Conservation (phyloP, 345 rosid genomes). For the Iberis pinnata region DNA sequence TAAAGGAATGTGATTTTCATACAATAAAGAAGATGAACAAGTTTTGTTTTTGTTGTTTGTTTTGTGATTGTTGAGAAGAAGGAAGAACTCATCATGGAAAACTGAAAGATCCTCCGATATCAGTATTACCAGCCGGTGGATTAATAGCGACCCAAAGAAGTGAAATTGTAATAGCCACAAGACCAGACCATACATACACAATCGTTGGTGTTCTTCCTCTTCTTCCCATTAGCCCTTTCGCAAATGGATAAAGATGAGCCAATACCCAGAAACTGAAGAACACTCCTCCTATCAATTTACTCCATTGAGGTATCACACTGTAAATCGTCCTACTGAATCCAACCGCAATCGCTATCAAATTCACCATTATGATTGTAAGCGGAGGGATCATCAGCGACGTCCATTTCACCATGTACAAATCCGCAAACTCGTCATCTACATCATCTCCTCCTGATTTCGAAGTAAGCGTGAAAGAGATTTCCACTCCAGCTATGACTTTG, state of each 20-base stretch:
- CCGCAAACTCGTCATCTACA: constrained; percentile 86
- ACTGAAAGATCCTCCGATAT: constrained; percentile 87
- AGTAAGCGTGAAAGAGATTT: constrained; percentile 86
- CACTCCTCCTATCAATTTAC: constrained; percentile 77
- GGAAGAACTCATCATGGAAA: constrained; percentile 59
- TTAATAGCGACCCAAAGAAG: constrained; percentile 96
- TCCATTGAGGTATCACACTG: constrained; percentile 82
- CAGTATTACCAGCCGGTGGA: constrained; percentile 63
- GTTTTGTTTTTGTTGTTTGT: no score
- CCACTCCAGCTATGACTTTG: constrained; percentile 88
- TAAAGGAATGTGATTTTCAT: constrained; percentile 17
- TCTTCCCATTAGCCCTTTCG: constrained; percentile 96
- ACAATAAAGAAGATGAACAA: neutral
- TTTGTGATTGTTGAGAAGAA: constrained; percentile 13
- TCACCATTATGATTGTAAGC: constrained; percentile 83
- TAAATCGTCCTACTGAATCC: constrained; percentile 90
- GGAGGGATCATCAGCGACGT: constrained; percentile 90
- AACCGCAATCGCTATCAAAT: constrained; percentile 82
- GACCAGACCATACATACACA: constrained; percentile 96
- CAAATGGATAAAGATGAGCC: constrained; percentile 97
- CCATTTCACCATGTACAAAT: constrained; percentile 78
- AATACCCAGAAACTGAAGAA: constrained; percentile 99
- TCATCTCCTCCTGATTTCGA: constrained; percentile 88
- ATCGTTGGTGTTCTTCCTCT: constrained; percentile 96
- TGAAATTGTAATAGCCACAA: constrained; percentile 83